These are phyloP conservation scores for Penicillium sp. DNA, from an alignment of 2,329 filamentous ascomycete species.

Conservation along the genomic window DNA sequence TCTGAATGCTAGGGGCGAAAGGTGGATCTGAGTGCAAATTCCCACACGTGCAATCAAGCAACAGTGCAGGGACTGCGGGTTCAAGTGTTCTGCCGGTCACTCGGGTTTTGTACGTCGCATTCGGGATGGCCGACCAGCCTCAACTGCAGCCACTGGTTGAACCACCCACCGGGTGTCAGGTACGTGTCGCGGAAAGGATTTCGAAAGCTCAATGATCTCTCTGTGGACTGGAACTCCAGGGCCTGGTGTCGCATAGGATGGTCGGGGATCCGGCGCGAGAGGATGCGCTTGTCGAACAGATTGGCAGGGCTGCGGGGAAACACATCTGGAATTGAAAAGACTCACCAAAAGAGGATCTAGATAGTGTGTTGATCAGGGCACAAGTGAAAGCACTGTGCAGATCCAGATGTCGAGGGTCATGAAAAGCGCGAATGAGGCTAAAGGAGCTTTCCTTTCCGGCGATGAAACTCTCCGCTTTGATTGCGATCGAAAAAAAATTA, in stretches of 20 bases:
- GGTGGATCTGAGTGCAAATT: neutral
- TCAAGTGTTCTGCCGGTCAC: neutral
- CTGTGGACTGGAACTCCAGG: neutral
- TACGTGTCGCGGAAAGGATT: neutral
- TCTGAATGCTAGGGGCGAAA: neutral
- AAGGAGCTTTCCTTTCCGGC: constrained; percentile 33
- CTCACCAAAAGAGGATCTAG: constrained; percentile 18
- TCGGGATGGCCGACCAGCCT: constrained; percentile 3
- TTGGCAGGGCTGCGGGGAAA: constrained; percentile 15
- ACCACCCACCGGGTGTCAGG: neutral
- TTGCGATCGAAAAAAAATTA: constrained; percentile 29
- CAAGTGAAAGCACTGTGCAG: constrained; percentile 15
- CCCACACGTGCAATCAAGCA: neutral
- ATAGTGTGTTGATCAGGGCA: constrained; percentile 1
- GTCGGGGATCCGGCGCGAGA: constrained; percentile 14
- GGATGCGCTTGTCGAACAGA: constrained; percentile 19
- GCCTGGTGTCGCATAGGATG: constrained; percentile 3
- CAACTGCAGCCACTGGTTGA: constrained; percentile 3
- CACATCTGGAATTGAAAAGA: constrained; percentile 14
- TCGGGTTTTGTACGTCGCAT: constrained; percentile 9
- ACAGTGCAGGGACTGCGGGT: neutral
- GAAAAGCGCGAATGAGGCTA: constrained; percentile 28
- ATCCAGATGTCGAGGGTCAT: constrained; percentile 16
- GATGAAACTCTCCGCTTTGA: constrained; percentile 29
- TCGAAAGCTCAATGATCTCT: neutral